Evolutionary conservation across 352 stramenopile genomes (phyloP).

Genomic region (Pythium myriotylum): DNA sequence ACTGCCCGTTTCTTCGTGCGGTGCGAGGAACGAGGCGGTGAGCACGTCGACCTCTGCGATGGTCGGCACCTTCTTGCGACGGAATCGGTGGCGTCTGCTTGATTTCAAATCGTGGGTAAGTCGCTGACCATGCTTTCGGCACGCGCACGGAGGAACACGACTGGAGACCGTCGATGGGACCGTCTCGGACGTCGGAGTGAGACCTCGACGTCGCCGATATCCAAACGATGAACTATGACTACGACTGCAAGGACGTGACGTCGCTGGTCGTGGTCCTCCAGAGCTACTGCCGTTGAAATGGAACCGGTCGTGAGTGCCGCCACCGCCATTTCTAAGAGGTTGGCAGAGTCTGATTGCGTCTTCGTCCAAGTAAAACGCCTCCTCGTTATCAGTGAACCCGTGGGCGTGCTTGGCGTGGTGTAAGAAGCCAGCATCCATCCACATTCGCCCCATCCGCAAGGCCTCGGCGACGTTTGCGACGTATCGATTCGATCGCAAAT

Average conservation of each 20-base stretch:
- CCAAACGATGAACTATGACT: background rate
- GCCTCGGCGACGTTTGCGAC: slow-evolving; percentile 32
- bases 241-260: background rate
- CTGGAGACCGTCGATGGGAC: background rate
- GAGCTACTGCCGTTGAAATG: background rate
- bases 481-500: slow-evolving; percentile 34
- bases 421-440: slow-evolving; percentile 51
- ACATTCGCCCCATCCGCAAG: slow-evolving; percentile 43
- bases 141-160: slow-evolving; percentile 36
- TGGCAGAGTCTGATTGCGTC: slow-evolving; percentile 38
- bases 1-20: slow-evolving; percentile 19
- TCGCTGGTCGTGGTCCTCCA: background rate
- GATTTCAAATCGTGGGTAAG: slow-evolving; percentile 25
- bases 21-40: slow-evolving; percentile 38
- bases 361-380: slow-evolving; percentile 45
- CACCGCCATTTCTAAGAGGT: background rate
- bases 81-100: slow-evolving; percentile 27
- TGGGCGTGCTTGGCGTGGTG: slow-evolving; percentile 47
- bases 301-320: background rate
- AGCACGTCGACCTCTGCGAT: slow-evolving; percentile 38
- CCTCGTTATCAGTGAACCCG: slow-evolving; percentile 33
- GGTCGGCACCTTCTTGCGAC: slow-evolving; percentile 31
- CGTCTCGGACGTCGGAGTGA: background rate
- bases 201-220: no score
- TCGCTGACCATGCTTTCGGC: slow-evolving; percentile 42